Evolutionary conservation across 352 stramenopile species (phyloP).

Genomic region (Globisporangium cystogenes): DNA sequence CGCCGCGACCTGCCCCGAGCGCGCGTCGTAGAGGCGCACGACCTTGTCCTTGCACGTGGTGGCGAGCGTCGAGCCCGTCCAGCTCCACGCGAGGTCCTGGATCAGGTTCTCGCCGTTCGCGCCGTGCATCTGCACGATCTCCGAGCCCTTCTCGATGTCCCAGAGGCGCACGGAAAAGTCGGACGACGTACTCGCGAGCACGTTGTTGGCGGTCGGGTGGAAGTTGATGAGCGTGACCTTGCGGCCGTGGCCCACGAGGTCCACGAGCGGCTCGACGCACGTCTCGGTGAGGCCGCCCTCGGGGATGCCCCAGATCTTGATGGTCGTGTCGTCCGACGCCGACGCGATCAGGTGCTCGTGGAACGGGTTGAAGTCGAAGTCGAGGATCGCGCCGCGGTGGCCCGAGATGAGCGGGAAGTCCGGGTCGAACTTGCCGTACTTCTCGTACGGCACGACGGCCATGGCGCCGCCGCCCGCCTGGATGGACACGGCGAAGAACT

Average conservation of each 20-base stretch:
- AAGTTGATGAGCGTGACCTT: constrained; percentile 98
- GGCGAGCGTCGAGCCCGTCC: constrained; percentile 92
- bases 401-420: constrained; percentile 94
- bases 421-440: constrained; percentile 92
- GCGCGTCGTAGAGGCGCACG: constrained; percentile 95
- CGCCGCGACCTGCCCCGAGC: constrained; percentile 68
- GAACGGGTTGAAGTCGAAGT: constrained; percentile 99
- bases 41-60: constrained; percentile 99
- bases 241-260: constrained; percentile 92
- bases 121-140: constrained; percentile 85
- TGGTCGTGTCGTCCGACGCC: constrained; percentile 95
- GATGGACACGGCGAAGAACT: constrained; percentile 98
- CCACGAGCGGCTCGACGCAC: constrained; percentile 94
- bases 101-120: constrained; percentile 89
- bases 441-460: constrained; percentile 93
- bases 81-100: constrained; percentile 98
- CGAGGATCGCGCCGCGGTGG: constrained; percentile 94
- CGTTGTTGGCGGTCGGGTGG: constrained; percentile 97
- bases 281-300: constrained; percentile 92
- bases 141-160: constrained; percentile 96
- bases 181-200: constrained; percentile 92
- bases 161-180: constrained; percentile 98
- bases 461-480: constrained; percentile 87
- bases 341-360: constrained; percentile 95
- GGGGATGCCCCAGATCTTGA: constrained; percentile 97